Evolutionary conservation across 2,329 filamentous ascomycete genomes (phyloP), one percentile per base, ranked within the genome.

Genomic region (Westerdykella aurantiaca): DNA sequence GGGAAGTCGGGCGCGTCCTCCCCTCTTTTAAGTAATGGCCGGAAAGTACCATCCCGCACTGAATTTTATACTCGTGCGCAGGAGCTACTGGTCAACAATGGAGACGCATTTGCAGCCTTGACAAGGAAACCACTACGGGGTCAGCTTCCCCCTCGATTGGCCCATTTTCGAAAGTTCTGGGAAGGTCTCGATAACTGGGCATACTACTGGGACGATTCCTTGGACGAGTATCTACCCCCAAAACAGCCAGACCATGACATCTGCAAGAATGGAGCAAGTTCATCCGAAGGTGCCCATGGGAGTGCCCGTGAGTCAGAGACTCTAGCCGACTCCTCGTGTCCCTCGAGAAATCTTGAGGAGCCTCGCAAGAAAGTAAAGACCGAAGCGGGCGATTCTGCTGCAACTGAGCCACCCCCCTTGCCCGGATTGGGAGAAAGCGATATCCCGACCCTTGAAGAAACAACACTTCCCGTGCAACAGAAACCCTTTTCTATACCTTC

Each of bases 161-260:
- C 75, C 0, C 75, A 81, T 50, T 73, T 78, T 46, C 70, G 80
- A 41, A 80, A 77, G 44, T 83, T 83, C 60, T 83, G 76, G 74
- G 71, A 73, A 41, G 74, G 72, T 2, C 66, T 83, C 41, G 77
- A 82, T 50, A 73, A 72, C 31, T 72, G 83, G 72, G 70, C 77
- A 13, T 76, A 79, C 49, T 83, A 81, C 55, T 83, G 80, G 80
- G 80, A 83, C 55, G 70, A 69, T 33, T 79, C 74, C 46, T 57
- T 76, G 38, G 80, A 83, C 51, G 63, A 80, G 23, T 81, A 81
- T 57, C 72, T 72, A 34, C 58, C 64, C 14, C 56, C 63, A 5
- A 50, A 50, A 14, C 41, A 50, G 17, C 25, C 25, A 7, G 10
- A 29, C 25, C 18, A 21, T 21, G 18, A 6, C 18, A 21, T 6